Evolutionary conservation across 2,329 filamentous ascomycete species (phyloP), one percentile per base, ranked within the genome.

Genomic region (Colletotrichum sp.): DNA sequence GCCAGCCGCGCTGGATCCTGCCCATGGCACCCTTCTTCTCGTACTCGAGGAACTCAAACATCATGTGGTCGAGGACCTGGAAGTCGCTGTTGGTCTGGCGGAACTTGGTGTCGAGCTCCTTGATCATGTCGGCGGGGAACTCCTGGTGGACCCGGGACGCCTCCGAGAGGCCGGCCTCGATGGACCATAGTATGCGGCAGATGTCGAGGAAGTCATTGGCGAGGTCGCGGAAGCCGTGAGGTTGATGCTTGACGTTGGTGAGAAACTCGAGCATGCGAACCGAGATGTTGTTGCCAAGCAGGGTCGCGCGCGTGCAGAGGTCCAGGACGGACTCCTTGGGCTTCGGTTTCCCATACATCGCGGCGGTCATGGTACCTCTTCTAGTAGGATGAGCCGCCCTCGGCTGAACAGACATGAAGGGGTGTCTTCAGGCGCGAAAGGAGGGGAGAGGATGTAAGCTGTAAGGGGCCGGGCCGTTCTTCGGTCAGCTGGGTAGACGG

Each of bases 151-250:
- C 87, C 55, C 87, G 86, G 34, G 86, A 83, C 60, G 87, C 89
- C 79, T 92, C 89, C n/a, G 85, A 83, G 69, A 95, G 87, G 7
- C 93, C 93, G 26, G 91, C 89, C 82, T 94, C 92, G 77, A 94
- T 92, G n/a, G 91, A 90, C 87, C 92, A 93, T 57, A 95, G 86
- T 57, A 92, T 90, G 70, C 92, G 89, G 81, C 91, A 93, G 7
- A 92, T 90, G 72, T 94, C 92, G 74, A 95, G 88, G 80, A 94
- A 94, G 78, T 93, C 92, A 77, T 90, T 89, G 12, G 93, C 92
- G 24, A 95, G 87, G 30, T 87, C 85, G 75, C 90, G 89, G 81
- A 93, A 91, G 36, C 90, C 90, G 68, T 88, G 84, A 0, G 89
- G 89, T 44, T 89, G 87, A 44, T 88, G 84, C 79, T 90, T 91